Base-by-base conservation (phyloP, 352 stramenopile genomes). In the Globisporangium camurandrum region DNA sequence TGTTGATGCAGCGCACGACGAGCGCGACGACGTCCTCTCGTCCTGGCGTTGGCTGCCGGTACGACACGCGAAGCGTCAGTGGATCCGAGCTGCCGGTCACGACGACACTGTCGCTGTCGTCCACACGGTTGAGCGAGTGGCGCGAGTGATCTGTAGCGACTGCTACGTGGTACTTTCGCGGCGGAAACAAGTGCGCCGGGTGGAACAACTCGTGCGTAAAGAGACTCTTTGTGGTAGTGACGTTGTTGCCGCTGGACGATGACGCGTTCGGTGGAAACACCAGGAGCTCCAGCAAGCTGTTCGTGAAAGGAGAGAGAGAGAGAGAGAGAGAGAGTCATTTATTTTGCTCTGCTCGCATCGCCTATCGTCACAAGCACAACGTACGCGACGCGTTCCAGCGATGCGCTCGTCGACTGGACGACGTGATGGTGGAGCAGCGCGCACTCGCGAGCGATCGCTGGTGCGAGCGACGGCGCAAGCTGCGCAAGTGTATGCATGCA, bases 51-150 rank as follows among this genome's bases (percentile, higher is more conserved):
- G 67, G 60, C 28, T 93, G 78, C 2, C 72, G 64, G 46, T 84
- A 84, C 9, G 61, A 71, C 17, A 89, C 59, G 22, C 64, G 62
- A 23, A 93, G 51, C 1, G 70, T 67, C 3, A 93, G 61, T 9
- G 76, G 81, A 23, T 93, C 78, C 23, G 61, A 66, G 41, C 62
- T 72, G 16, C 81, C 78, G 10, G 78, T 87, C 28, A 90, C 54
- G 11, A 76, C 59, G 2, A 66, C 49, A 0, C 56, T 43, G 24
- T 39, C 26, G 3, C 41, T 27, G 1, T 24, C 44, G 19, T 23
- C 6, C n/a, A n/a, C n/a, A n/a, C n/a, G n/a, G n/a, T n/a, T 46
- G 26, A 28, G 4, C 17, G 39, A 14, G 9, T 8, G 1, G 26
- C 8, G 34, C 6, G n/a, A 17, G 17, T 5, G 23, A 27, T n/a